Evolutionary conservation across 768 basidiomycete species (phyloP), one percentile per base, ranked within the genome.

Genomic region (Filobasidium floriforme): DNA sequence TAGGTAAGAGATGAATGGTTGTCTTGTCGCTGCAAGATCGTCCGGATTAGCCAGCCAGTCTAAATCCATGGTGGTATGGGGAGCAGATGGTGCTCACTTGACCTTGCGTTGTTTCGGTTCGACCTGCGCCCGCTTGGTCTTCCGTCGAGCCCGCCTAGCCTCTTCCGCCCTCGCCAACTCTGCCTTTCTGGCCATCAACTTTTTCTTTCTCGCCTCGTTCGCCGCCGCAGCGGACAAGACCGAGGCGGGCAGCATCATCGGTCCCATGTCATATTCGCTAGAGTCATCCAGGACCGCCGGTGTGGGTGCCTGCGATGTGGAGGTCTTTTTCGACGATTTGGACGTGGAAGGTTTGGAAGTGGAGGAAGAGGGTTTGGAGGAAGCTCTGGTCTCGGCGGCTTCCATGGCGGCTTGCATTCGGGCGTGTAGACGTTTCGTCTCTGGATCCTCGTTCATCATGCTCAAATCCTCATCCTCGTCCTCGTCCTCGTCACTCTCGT

Each of bases 371-470:
- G 24, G 54, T 57, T 26, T 65, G 44, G 22, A 26, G n/a, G 57
- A 22, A 7, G 68, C 68, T 6, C 54, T 62, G 4, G 57, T 59
- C 44, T 70, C 69, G 61, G 68, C 72, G 19, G 68, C 68, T 60
- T 69, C 68, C 68, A 69, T 69, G 22, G 68, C 68, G 29, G 61
- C 65, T 59, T 69, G 68, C 68, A 69, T 69, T 14, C 68, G 64
- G 40, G 64, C 49, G 66, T 68, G 62, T 28, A 63, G 59, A 43
- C 68, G 44, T 44, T 61, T 40, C 11, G 61, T 62, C n/a, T 65
- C 61, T 3, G 55, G 63, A 32, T 68, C 71, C 15, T 57, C 32
- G 1, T 41, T 49, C 54, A 57, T 57, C 46, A 19, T 51, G 32
- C 32, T 37, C 7, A 61, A 41, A 0, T 61, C 52, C 0, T 61